Evolutionary conservation across 2,329 filamentous ascomycete species (phyloP).

Genomic region (Achaetomium macrosporum): DNA sequence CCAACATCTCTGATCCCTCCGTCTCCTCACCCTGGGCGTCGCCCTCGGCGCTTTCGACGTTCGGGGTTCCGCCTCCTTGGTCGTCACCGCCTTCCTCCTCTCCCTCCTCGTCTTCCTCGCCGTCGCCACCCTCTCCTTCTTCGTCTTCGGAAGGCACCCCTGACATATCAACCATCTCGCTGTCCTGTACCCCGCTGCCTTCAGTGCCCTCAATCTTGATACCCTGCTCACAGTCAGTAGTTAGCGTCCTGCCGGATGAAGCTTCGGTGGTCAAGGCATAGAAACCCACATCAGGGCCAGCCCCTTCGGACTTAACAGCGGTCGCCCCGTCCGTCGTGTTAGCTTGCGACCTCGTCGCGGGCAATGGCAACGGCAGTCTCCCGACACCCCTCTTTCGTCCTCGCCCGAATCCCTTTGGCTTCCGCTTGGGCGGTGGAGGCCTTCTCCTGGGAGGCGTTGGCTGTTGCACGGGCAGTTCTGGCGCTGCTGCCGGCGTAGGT

Average conservation of each 20-base stretch:
- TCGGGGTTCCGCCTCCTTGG: constrained; percentile 42
- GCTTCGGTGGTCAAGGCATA: background rate
- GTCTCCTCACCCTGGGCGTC: constrained; percentile 25
- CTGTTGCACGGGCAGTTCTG: constrained; percentile 42
- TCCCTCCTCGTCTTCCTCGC: constrained; percentile 43
- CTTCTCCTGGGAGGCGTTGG: constrained; percentile 49
- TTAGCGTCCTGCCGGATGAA: constrained; percentile 3
- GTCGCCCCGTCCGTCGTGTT: constrained; percentile 32
- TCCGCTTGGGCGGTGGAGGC: constrained; percentile 73
- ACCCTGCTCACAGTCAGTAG: constrained; percentile 26
- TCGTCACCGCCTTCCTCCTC: constrained; percentile 37
- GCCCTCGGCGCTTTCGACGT: constrained; percentile 25
- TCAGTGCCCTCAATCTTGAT: constrained; percentile 40
- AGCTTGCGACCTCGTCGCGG: constrained; percentile 32
- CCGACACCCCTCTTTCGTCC: constrained; percentile 65
- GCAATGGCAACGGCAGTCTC: constrained; percentile 44
- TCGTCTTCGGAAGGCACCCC: constrained; percentile 43
- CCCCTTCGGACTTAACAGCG: constrained; percentile 34
- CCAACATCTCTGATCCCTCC: constrained; percentile 23
- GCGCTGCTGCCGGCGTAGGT: constrained; percentile 50
- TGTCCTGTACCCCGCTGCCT: constrained; percentile 42
- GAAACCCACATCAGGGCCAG: constrained; percentile 35
- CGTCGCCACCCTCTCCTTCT: constrained; percentile 43
- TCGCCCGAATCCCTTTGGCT: constrained; percentile 69
- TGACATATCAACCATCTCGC: constrained; percentile 48